Base-by-base conservation (phyloP, 805 yeast genomes). In the Kodamaea lidongshanica region DNA sequence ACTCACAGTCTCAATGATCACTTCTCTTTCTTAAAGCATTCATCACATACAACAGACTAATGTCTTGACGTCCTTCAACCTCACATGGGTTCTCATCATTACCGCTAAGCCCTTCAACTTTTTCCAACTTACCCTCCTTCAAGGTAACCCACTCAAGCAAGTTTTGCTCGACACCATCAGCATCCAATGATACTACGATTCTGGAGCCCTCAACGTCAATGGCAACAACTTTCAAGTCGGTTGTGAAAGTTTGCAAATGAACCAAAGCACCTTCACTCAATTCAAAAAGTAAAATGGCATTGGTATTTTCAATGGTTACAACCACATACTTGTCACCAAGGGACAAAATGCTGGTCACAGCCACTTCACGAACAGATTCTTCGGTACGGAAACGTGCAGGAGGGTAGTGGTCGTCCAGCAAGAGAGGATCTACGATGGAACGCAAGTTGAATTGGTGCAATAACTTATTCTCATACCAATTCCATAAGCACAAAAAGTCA, bases 401-500 rank as follows among this genome's bases (percentile, higher is more conserved):
- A 0, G 84, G 81, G 31, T 67, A 51, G 49, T 83, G 89, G 13
- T 54, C 53, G 6, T 74, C 77, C 21, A 56, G 69, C 37, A 83
- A 61, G 42, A 61, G 70, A 15, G 52, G 46, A 33, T 49, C 49
- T 6, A 61, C 33, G 12, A 61, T 34, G 0, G 63, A 60, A 16
- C 67, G 58, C 14, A 80, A 56, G 13, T 74, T 67, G 25, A 79
- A 61, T 31, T 65, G 65, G 16, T 65, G 61, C 4, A 81, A 36
- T 34, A 71, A 58, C 11, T 63, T 48, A 15, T 63, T 60, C 9
- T 56, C 48, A 31, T 52, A 53, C 95, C 96, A 87, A 38, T 83
- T 67, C 96, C 97, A 89, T 12, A 76, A 51, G 37, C 72, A 65
- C 8, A 92, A 47, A 41, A 55, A 75, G 31, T 73, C 74, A 51